Evolutionary conservation across 2,329 filamentous ascomycete genomes (phyloP), one percentile per base, ranked within the genome.

Genomic region (Cryphonectria parasitica): DNA sequence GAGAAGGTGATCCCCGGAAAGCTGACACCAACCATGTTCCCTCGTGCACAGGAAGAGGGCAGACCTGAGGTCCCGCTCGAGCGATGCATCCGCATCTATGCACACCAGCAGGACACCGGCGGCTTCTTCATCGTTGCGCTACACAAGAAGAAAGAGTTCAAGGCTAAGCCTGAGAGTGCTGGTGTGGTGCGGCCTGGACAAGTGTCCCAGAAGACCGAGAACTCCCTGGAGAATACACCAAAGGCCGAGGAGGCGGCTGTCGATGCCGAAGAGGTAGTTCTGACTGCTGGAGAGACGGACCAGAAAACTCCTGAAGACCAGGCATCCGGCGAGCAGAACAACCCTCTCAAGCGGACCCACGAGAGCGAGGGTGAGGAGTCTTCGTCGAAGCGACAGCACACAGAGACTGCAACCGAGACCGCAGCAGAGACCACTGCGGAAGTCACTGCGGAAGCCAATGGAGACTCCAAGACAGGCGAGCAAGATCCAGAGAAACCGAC

Each of bases 81-180:
- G 77, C 89, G 92, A 72, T 98, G 95, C 81, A 95, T 98, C 87
- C 89, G 96, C 73, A 90, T 99, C 8, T 99, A 98, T 80, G 93
- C 95, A 45, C 96, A 99, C 80, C 87, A 94, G 78, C 96, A 99
- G 81, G 94, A 99, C 77, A 99, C 96, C 3, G 96, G 96, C 69
- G 95, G 92, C 31, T 99, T 99, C 86, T 99, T 99, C 83, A 98
- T 99, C 78, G 92, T 94, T 0, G 95, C 98, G 0, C 83, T 99
- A 25, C 92, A 98, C 84, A 99, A 99, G 86, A 91, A 91, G 79
- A 88, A 89, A 36, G 96, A 98, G 74, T 94, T 97, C 79, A 92
- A 88, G 79, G 91, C 90, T 11, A 92, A 88, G 80, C 90, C 90
- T 31, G 92, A 96, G 80, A 86, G 87, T 5, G 84, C 82, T 68